Evolutionary conservation across 805 yeast genomes (phyloP), one percentile per base, ranked within the genome.

Genomic region (Cyberlindnera misumaiensis): DNA sequence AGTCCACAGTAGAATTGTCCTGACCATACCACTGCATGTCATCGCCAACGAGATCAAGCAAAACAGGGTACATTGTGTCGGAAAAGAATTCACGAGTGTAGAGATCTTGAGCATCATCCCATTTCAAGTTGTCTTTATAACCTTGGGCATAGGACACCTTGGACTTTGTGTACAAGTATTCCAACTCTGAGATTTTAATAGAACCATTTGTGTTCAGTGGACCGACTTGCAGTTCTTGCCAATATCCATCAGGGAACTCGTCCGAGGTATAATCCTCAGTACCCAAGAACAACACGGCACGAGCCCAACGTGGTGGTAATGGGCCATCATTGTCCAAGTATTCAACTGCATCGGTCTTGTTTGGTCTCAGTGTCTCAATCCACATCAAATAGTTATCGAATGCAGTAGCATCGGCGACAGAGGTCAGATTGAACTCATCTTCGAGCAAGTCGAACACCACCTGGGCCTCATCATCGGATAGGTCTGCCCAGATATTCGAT

Each of bases 341-440:
- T 4, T 22, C 32, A 11, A 51, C 15, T 14, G 57, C 59, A 38
- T 45, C 57, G 3, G 59, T 49, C 39, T 55, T 53, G 46, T 53
- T 53, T 39, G 58, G 59, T 30, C 48, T 40, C 25, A 53, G 30
- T 1, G 42, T 34, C 40, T 52, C 56, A 15, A 52, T 39, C 56
- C 56, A 52, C 39, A 48, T 44, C 17, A 46, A 29, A 34, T 40
- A 52, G 44, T 52, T 52, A 29, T 52, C 56, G 26, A 45, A 52
- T 4, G 40, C 14, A 3, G 54, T 42, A 9, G 56, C 51, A 33
- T 52, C 34, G n/a, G 30, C 42, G 27, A 35, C 40, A 11, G 38
- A 24, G 4, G 56, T 52, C 34, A 52, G 34, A 39, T 49, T 48
- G 43, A 40, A 52, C 7, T 25, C 22, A 7, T 42, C 44, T 2